Percentiles rank a stretch among this genome's conserved stretches.
Conservation (phyloP, 1,139 yeast species). For the Pichia sp. region DNA sequence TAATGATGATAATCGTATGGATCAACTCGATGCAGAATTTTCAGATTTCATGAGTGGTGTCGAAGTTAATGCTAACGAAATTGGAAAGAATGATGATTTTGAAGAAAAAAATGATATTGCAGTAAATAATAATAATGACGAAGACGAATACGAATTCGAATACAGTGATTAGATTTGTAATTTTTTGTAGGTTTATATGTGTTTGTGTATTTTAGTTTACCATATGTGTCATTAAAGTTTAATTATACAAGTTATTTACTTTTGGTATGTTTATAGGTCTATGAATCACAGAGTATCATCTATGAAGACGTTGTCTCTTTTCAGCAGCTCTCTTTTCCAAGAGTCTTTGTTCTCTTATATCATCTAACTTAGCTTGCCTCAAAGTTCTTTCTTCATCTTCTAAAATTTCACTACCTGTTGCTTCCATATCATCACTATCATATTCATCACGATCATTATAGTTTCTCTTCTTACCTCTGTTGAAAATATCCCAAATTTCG, state of each 20-base stretch:
- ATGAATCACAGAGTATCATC: too few relatives aligned
- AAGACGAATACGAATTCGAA: slow-evolving; percentile 32
- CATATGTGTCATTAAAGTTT: too few relatives aligned
- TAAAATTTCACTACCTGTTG: slow-evolving; percentile 83
- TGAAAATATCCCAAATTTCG: slow-evolving; percentile 88
- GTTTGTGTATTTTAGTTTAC: not conserved
- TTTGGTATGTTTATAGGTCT: not conserved
- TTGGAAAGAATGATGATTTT: too few relatives aligned
- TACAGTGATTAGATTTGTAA: slow-evolving; percentile 27
- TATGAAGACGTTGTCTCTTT: slow-evolving; percentile 25
- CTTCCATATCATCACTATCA: slow-evolving; percentile 86
- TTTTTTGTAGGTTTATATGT: not conserved
- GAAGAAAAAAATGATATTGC: slow-evolving; percentile 21
- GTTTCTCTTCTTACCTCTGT: slow-evolving; percentile 50
- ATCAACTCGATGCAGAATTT: slow-evolving; percentile 14
- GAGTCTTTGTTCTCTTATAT: slow-evolving; percentile 30
- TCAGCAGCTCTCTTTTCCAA: slow-evolving; percentile 29
- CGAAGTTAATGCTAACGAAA: slow-evolving; percentile 1
- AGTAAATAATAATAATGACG: slow-evolving; percentile 13
- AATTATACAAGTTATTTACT: too few relatives aligned
- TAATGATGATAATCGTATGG: slow-evolving; percentile 9
- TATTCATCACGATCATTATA: slow-evolving; percentile 46
- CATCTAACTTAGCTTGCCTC: slow-evolving; percentile 34
- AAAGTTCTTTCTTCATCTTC: slow-evolving; percentile 76
- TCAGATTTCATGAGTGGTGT: slow-evolving; percentile 14